These are phyloP conservation scores for Talaromyces liani DNA, from an alignment of 495 filamentous ascomycete species.

Conservation along the genomic window DNA sequence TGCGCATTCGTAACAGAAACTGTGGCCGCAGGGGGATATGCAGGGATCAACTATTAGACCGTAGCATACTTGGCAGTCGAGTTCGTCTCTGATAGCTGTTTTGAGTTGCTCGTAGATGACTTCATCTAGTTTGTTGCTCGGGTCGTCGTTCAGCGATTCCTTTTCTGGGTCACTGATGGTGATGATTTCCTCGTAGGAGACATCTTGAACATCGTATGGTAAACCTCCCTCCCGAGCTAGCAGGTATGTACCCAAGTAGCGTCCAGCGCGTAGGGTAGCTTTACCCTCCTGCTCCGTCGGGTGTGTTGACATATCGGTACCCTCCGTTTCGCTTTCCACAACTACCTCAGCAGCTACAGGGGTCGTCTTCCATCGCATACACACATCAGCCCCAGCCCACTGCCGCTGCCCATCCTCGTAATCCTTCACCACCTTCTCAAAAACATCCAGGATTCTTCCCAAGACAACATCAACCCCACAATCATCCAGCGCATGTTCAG, in stretches of 20 bases:
- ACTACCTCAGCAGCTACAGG: conserved; percentile 14
- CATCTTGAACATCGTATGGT: conserved; percentile 34
- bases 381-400: conserved; percentile 18
- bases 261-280: conserved; percentile 10
- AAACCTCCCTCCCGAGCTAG: conserved; percentile 24
- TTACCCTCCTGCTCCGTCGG: neutral
- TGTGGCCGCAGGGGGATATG: conserved; percentile 83
- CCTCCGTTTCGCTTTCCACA: conserved; percentile 18
- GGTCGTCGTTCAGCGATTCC: conserved; percentile 25
- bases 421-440: conserved; percentile 33
- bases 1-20: conserved; percentile 76
- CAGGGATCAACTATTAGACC: conserved; percentile 68
- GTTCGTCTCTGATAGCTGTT: conserved; percentile 54
- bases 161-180: conserved; percentile 13
- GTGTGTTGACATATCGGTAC: neutral
- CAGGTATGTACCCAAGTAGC: conserved; percentile 25
- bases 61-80: conserved; percentile 88
- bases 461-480: conserved; percentile 71
- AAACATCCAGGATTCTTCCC: conserved; percentile 53
- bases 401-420: conserved; percentile 16
- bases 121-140: conserved; percentile 35
- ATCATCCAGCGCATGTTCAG: conserved; percentile 68
- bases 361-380: conserved; percentile 17
- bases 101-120: conserved; percentile 48
- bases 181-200: conserved; percentile 37